A percentile compares a stretch with the other conserved stretches of the same genome.
phyloP scores from a whole-genome alignment of 2,329 filamentous ascomycete genomes.

The Colletotrichum trifolii region DNA sequence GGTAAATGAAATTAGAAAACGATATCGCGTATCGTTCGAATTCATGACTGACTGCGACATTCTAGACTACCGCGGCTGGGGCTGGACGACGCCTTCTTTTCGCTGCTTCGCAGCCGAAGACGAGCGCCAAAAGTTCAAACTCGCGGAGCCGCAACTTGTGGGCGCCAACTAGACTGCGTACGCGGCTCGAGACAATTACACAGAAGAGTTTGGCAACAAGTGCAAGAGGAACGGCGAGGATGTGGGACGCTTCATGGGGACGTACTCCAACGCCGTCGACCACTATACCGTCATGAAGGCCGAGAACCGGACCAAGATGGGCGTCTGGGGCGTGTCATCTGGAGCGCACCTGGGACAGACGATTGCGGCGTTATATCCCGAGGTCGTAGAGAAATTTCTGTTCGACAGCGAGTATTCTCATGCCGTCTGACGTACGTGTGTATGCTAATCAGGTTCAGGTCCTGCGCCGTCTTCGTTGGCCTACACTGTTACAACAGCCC shows the following conservation, averaged over 20 bases:
- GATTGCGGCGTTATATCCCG: slow-evolving; percentile 11
- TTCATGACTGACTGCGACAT: not conserved
- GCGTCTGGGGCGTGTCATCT: slow-evolving; percentile 18
- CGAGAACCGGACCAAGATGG: slow-evolving; percentile 25
- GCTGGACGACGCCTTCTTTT: slow-evolving; percentile 14
- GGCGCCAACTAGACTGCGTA: slow-evolving; percentile 14
- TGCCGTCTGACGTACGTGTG: too few relatives aligned
- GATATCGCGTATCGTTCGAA: too few relatives aligned
- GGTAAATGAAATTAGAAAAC: not conserved
- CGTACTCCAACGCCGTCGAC: slow-evolving; percentile 22
- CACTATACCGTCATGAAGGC: slow-evolving; percentile 25
- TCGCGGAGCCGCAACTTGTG: slow-evolving; percentile 7
- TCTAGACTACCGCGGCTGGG: slow-evolving; percentile 15
- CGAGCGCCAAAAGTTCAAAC: slow-evolving; percentile 14
- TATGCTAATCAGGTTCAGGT: not conserved
- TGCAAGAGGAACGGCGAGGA: slow-evolving; percentile 23
- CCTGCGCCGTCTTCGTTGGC: slow-evolving; percentile 17
- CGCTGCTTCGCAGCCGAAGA: slow-evolving; percentile 24
- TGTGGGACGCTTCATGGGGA: slow-evolving; percentile 20
- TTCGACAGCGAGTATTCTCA: slow-evolving; percentile 15
- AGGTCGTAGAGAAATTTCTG: slow-evolving; percentile 19
- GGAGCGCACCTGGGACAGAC: slow-evolving; percentile 17
- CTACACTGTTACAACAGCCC: slow-evolving; percentile 16
- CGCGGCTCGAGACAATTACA: slow-evolving; percentile 3
- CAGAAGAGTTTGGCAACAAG: slow-evolving; percentile 11